Evolutionary conservation across 176 grass and related monocot species (phyloP).

Genomic region (Eleusine coracana): DNA sequence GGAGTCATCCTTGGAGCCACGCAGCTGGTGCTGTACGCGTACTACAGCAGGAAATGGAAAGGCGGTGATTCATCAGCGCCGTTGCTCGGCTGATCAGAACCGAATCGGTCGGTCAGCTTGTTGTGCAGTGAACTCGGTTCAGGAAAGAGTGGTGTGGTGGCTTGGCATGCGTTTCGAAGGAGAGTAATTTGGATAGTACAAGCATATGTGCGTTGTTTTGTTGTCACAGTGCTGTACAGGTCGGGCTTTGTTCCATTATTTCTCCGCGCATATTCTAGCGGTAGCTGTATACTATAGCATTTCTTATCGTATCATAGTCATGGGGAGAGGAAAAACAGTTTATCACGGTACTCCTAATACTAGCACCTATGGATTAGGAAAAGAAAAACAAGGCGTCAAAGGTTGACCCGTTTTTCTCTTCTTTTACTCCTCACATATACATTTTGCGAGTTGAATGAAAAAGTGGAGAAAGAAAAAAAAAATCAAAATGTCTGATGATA

Average conservation of each 20-base stretch:
- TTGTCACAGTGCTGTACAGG: conserved; percentile 15
- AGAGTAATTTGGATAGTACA: not conserved
- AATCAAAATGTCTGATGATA: not conserved
- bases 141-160: not conserved
- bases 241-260: not conserved
- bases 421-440: no score
- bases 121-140: not conserved
- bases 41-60: conserved; percentile 66
- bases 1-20: conserved; percentile 61
- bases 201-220: not conserved
- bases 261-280: not conserved
- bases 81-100: conserved; percentile 49
- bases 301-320: no score
- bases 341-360: no score
- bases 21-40: conserved; percentile 68
- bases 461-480: not conserved
- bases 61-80: conserved; percentile 22
- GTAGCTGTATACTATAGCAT: not conserved
- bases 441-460: not conserved
- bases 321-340: no score
- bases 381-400: no score
- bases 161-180: not conserved
- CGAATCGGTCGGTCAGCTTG: not conserved
- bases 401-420: no score
- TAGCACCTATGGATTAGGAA: no score